Evolutionary conservation across 495 filamentous ascomycete species (phyloP), one percentile per base, ranked within the genome.

Genomic region (Neurospora sp.): DNA sequence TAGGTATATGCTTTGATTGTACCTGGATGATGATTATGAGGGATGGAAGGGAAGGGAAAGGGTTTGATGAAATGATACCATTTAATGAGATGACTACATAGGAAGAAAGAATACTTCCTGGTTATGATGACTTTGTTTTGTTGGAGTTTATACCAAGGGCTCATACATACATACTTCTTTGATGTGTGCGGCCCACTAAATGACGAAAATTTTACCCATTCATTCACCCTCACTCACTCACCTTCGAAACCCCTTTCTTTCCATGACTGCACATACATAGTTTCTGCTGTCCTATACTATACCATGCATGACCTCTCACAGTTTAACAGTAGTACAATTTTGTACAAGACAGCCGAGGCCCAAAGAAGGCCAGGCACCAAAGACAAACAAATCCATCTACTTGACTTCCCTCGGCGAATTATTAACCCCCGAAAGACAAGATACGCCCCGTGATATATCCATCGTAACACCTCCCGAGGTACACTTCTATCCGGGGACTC

Each of bases 1-100:
- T 77, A 81, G 86, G 72, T 91, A 91, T 38, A 81, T 81, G 80
- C 73, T 81, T 44, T 81, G 53, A 76, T 70, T 31, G 11, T n/a
- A 6, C 4, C 4, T 22, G n/a, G 8, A 27, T n/a, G 46, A 59
- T 27, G 48, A 12, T 14, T 6, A 61, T 53, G n/a, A 46, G 18
- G 46, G 20, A 22, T 27, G 48, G 48, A 1, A 7, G 9, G 12
- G 53, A 7, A 16, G 12, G 53, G 22, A 31, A 22, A 5, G 4
- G 46, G 20, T 2, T 27, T 46, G 3, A 35, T 61, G 22, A 59
- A 22, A 59, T 61, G 53, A 61, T 61, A 61, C 53, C 53, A 61
- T 31, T 0, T 31, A 31, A 31, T 35, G 27, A 31, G 22, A 61
- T 31, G 12, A 35, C 2, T 6, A 4, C 5, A 5, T 7, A 37